A percentile compares a stretch with the other conserved stretches of the same genome.
phyloP scores from a whole-genome alignment of 306 rosid genomes.

The Medicago truncatula region DNA sequence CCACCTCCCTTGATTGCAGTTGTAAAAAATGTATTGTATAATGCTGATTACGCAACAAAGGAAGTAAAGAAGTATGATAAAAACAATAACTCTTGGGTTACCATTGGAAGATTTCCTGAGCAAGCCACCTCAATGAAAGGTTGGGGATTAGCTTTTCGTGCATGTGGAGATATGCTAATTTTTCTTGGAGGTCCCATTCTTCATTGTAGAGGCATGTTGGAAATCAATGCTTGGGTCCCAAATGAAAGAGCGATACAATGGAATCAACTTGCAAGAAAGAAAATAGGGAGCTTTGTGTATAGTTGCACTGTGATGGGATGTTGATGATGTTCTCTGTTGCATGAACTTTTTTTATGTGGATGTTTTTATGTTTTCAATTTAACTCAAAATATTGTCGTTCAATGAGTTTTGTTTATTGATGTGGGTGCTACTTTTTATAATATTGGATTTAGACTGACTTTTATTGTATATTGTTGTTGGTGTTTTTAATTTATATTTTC shows the following conservation, averaged over 20 bases:
- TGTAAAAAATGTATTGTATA: constrained; percentile 66
- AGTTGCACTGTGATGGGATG: constrained; percentile 89
- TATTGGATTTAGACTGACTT: too few species aligned
- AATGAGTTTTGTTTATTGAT: too few species aligned
- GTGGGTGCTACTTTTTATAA: neutral
- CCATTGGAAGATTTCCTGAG: constrained; percentile 67
- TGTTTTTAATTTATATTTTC: too few species aligned
- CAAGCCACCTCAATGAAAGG: constrained; percentile 55
- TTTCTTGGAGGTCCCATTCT: constrained; percentile 61
- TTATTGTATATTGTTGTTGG: too few species aligned
- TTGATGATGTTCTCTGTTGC: constrained; percentile 33
- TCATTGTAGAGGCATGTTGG: constrained; percentile 38
- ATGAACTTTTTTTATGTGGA: neutral
- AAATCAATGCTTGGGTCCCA: constrained; percentile 68
- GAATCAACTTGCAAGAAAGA: constrained; percentile 58
- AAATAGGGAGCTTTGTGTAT: constrained; percentile 57
- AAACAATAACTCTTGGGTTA: constrained; percentile 49
- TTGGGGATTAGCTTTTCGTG: constrained; percentile 78
- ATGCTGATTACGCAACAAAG: constrained; percentile 59
- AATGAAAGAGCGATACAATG: constrained; percentile 55
- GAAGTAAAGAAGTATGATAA: constrained; percentile 63
- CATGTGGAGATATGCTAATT: constrained; percentile 66
- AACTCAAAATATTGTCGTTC: neutral
- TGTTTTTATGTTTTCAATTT: neutral
- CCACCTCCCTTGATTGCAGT: constrained; percentile 91